Percentiles rank a stretch among this genome's conserved stretches.
These are phyloP conservation scores for Lonicera japonica DNA, from an alignment of 129 eudicot genomes.

Conservation along the genomic window DNA sequence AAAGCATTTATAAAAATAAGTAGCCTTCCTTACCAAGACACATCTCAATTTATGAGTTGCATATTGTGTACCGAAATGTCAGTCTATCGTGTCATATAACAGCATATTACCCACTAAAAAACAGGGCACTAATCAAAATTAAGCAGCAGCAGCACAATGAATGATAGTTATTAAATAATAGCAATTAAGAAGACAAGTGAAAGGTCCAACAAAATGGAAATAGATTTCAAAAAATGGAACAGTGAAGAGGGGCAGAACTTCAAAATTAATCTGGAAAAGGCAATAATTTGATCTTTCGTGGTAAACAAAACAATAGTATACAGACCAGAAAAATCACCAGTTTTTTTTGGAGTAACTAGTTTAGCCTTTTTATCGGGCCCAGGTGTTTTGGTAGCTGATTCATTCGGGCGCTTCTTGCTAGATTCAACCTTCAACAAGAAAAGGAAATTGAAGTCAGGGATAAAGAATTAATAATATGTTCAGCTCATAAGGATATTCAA, in stretches of 20 bases:
- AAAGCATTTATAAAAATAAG: too few relatives aligned
- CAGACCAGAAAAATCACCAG: constrained; percentile 17
- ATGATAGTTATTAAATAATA: neutral
- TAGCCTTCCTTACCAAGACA: too few relatives aligned
- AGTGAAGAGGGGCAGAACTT: too few relatives aligned
- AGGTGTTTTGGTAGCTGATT: constrained; percentile 33
- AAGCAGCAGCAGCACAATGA: neutral
- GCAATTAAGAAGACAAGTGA: neutral
- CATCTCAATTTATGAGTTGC: too few relatives aligned
- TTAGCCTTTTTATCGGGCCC: constrained; percentile 38
- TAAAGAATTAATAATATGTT: neutral
- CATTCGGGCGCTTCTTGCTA: constrained; percentile 37
- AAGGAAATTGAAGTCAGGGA: neutral
- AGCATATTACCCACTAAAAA: too few relatives aligned
- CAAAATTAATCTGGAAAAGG: neutral
- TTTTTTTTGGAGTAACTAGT: constrained; percentile 36
- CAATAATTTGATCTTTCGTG: neutral
- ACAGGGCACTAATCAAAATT: neutral
- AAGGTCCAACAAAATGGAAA: too few relatives aligned
- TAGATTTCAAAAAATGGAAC: too few relatives aligned
- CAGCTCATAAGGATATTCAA: neutral
- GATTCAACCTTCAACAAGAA: constrained; percentile 17
- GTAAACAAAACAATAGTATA: neutral
- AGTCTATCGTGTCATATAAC: too few relatives aligned
- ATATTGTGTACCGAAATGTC: too few relatives aligned